A percentile compares a stretch with the other conserved stretches of the same genome.
phyloP scores from a whole-genome alignment of 2,329 filamentous ascomycete genomes.

The Alternaria ethzedia region DNA sequence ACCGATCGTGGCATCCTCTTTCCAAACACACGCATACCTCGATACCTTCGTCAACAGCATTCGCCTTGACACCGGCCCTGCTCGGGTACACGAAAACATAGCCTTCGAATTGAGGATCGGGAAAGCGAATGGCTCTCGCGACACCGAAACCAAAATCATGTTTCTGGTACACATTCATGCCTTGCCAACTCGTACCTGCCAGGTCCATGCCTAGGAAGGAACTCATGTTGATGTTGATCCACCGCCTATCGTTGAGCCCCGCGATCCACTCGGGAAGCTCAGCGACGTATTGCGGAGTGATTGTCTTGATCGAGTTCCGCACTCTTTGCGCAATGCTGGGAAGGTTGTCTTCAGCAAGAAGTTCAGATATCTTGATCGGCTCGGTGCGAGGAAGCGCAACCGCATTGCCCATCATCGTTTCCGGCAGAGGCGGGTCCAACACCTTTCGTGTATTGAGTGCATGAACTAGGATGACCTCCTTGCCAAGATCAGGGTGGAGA shows the following conservation, averaged over 20 bases:
- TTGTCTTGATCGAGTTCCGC: constrained; percentile 26
- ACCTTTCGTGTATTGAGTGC: constrained; percentile 30
- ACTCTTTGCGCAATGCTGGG: constrained; percentile 24
- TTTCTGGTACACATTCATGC: constrained; percentile 27
- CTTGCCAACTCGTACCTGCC: constrained; percentile 33
- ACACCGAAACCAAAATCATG: constrained; percentile 43
- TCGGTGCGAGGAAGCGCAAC: constrained; percentile 21
- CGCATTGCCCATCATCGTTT: constrained; percentile 28
- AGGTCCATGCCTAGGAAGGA: constrained; percentile 36
- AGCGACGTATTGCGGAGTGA: constrained; percentile 23
- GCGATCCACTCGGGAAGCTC: constrained; percentile 32
- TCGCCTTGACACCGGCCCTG: constrained; percentile 9
- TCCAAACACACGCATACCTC: constrained; percentile 28
- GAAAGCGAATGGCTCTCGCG: constrained; percentile 21
- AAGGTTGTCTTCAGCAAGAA: constrained; percentile 18
- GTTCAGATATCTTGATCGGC: constrained; percentile 11
- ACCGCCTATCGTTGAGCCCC: constrained; percentile 26
- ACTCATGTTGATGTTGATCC: constrained; percentile 23
- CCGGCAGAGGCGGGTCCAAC: constrained; percentile 28
- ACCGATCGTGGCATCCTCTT: constrained; percentile 6
- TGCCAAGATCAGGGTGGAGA: constrained; percentile 15
- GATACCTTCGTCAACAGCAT: constrained; percentile 20
- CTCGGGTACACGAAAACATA: constrained; percentile 25
- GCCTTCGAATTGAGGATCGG: constrained; percentile 22
- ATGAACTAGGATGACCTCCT: constrained; percentile 21